phyloP scores from a whole-genome alignment of 176 grass and related monocot species.

The Tuctoria greenei region DNA sequence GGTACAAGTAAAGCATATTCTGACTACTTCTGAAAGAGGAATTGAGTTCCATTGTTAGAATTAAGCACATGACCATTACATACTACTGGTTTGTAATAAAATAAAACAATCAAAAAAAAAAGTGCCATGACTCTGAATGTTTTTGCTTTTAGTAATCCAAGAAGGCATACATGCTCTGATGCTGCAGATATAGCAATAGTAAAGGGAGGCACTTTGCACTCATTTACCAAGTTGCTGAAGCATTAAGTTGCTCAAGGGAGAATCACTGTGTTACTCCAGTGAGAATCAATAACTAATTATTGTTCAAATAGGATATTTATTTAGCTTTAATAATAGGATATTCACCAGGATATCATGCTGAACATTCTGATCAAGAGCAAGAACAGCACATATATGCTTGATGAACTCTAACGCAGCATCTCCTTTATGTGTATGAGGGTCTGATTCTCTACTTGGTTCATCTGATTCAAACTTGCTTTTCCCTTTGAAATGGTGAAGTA shows the following conservation, averaged over 20 bases:
- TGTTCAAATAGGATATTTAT: constrained; percentile 2
- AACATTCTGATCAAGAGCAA: constrained; percentile 85
- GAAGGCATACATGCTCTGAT: constrained; percentile 13
- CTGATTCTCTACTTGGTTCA: constrained; percentile 39
- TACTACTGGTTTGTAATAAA: constrained; percentile 7
- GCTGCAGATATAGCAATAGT: constrained; percentile 19
- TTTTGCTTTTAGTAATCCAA: background rate
- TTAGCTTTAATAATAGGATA: background rate
- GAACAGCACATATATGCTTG: constrained; percentile 93
- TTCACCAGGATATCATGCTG: constrained; percentile 96
- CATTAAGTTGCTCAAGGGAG: background rate
- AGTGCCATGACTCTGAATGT: constrained; percentile 2
- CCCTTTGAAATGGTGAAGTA: constrained; percentile 74
- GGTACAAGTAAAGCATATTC: constrained; percentile 2
- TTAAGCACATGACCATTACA: background rate
- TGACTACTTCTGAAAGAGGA: constrained; percentile 13
- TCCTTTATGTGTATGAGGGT: constrained; percentile 60
- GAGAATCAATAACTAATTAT: constrained; percentile 15
- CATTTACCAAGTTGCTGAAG: constrained; percentile 21
- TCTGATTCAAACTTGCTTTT: constrained; percentile 53
- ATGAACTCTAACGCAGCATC: constrained; percentile 89
- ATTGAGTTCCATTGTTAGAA: background rate
- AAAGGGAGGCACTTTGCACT: constrained; percentile 1
- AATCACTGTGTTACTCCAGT: background rate
- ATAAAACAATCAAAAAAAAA: constrained; percentile 10